Percentiles rank a stretch among this genome's conserved stretches.
These are phyloP conservation scores for Penicillium mononematosum DNA, from an alignment of 495 filamentous ascomycete genomes.

Conservation along the genomic window DNA sequence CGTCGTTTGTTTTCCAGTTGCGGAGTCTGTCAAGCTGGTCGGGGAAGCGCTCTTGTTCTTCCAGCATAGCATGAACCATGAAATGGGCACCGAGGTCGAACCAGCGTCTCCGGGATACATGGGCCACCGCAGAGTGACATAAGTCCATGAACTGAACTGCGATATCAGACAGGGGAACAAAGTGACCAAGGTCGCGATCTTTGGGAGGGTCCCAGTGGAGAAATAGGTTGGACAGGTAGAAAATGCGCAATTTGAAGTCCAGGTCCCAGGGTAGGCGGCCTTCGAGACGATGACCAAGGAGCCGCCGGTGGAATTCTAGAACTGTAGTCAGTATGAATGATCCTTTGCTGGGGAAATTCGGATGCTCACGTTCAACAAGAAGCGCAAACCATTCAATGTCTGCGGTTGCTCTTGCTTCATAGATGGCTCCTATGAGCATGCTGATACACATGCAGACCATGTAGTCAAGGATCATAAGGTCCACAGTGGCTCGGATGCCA, in stretches of 20 bases:
- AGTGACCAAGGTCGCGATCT: not conserved
- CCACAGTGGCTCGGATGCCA: conserved; percentile 40
- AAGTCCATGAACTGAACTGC: conserved; percentile 49
- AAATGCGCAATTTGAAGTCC: conserved; percentile 28
- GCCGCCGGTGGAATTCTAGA: not conserved
- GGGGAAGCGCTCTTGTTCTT: conserved; percentile 36
- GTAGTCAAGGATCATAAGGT: conserved; percentile 57
- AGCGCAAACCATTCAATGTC: conserved; percentile 22
- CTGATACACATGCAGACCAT: conserved; percentile 45
- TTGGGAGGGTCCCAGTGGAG: conserved; percentile 9
- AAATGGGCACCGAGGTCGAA: conserved; percentile 47
- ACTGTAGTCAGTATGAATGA: not conserved
- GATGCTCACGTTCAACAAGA: conserved; percentile 25
- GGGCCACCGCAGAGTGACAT: conserved; percentile 34
- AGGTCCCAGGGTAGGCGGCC: conserved; percentile 25
- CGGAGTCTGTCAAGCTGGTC: conserved; percentile 29
- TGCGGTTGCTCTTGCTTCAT: not conserved
- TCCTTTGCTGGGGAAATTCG: not conserved
- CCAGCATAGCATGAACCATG: conserved; percentile 50
- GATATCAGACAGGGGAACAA: conserved; percentile 39
- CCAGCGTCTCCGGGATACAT: conserved; percentile 33
- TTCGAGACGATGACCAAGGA: conserved; percentile 1
- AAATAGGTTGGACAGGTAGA: conserved; percentile 22
- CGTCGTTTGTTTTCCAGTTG: conserved; percentile 25
- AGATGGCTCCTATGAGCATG: conserved; percentile 22